Evolutionary conservation across 768 basidiomycete genomes (phyloP).

Genomic region (Mycena rebaudengoi): DNA sequence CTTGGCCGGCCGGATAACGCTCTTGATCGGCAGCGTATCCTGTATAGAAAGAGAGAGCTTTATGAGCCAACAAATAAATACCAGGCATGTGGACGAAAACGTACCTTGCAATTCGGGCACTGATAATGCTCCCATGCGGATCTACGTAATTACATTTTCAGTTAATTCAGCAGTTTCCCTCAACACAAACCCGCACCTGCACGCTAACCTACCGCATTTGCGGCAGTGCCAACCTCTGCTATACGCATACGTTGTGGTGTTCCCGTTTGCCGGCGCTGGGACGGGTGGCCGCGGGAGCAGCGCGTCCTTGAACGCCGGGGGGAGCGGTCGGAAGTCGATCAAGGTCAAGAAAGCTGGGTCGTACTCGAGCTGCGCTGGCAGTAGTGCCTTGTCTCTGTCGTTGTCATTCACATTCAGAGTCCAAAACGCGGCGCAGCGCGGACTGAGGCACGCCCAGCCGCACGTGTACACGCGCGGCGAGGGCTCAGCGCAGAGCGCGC

Average conservation of each 20-base stretch:
- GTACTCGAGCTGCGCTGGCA: constrained; percentile 54
- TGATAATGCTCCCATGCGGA: constrained; percentile 81
- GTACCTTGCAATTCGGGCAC: constrained; percentile 68
- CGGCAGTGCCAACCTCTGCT: constrained; percentile 76
- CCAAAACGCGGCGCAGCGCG: constrained; percentile 69
- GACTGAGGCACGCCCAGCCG: constrained; percentile 72
- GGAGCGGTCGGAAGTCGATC: constrained; percentile 40
- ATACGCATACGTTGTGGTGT: constrained; percentile 63
- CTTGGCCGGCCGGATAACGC: constrained; percentile 41
- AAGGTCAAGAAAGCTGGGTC: constrained; percentile 54
- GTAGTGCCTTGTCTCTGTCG: too few species aligned
- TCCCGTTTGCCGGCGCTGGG: constrained; percentile 35
- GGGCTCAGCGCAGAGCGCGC: constrained; percentile 49
- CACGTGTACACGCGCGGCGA: constrained; percentile 64
- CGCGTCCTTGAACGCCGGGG: constrained; percentile 41
- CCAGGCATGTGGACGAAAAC: constrained; percentile 3
- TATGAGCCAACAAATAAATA: neutral
- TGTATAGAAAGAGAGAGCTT: constrained; percentile 9
- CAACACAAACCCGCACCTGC: too few species aligned
- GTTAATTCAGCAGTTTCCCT: constrained; percentile 6
- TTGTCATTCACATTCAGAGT: constrained; percentile 34
- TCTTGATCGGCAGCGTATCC: constrained; percentile 32
- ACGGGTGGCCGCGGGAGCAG: constrained; percentile 48
- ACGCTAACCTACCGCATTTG: constrained; percentile 80
- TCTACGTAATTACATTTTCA: constrained; percentile 49